Evolutionary conservation across 2,329 filamentous ascomycete genomes (phyloP).

Genomic region (Verticillium dahliae): DNA sequence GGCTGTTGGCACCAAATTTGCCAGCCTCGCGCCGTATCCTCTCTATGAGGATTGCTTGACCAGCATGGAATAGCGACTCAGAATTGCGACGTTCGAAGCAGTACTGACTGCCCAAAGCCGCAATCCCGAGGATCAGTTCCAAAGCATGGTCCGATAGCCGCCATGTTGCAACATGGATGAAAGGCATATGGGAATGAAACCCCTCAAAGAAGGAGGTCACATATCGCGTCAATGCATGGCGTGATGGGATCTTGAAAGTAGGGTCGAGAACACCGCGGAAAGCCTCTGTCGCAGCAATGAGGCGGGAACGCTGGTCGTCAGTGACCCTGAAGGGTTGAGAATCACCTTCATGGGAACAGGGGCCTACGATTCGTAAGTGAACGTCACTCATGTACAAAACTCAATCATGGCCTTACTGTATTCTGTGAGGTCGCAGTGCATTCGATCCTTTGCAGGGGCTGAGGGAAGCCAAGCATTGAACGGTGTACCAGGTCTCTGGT

Average conservation of each 20-base stretch:
- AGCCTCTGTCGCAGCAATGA: conserved; percentile 16
- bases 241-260: conserved; percentile 24
- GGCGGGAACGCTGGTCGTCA: conserved; percentile 23
- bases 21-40: conserved; percentile 16
- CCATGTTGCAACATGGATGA: conserved; percentile 28
- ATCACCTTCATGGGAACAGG: conserved; percentile 12
- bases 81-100: conserved; percentile 28
- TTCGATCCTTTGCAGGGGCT: conserved; percentile 21
- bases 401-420: conserved; percentile 9
- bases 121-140: conserved; percentile 24
- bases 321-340: conserved; percentile 18
- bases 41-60: conserved; percentile 23
- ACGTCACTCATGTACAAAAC: neutral
- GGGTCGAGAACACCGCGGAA: conserved; percentile 21
- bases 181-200: conserved; percentile 30
- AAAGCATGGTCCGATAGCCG: conserved; percentile 20
- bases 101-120: conserved; percentile 28
- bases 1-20: conserved; percentile 17
- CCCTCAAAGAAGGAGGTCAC: conserved; percentile 28
- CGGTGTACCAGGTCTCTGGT: conserved; percentile 22
- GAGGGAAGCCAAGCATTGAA: conserved; percentile 31
- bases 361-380: conserved; percentile 2
- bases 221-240: conserved; percentile 27
- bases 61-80: conserved; percentile 24
- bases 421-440: conserved; percentile 15